These are phyloP conservation scores for Castanea sativa DNA, from an alignment of 306 rosid genomes.

Conservation along the genomic window DNA sequence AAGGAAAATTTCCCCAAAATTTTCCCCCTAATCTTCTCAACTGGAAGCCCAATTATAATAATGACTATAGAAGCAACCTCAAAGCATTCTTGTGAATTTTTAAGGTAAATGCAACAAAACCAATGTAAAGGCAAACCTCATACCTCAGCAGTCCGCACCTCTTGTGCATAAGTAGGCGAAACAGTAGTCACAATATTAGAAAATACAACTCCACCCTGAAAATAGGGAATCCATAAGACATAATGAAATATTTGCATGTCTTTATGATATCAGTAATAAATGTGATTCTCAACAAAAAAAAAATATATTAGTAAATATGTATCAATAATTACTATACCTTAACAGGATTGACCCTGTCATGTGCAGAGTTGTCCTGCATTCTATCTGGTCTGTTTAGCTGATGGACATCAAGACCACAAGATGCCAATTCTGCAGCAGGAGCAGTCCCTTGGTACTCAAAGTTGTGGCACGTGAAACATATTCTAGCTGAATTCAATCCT, in stretches of 20 bases:
- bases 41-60: background rate
- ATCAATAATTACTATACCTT: conserved; percentile 53
- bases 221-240: conserved; percentile 15
- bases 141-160: conserved; percentile 94
- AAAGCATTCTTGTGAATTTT: background rate
- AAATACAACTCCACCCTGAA: conserved; percentile 91
- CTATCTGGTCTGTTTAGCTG: conserved; percentile 78
- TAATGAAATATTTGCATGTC: background rate
- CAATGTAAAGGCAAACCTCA: conserved; percentile 12
- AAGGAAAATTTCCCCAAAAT: too few species aligned
- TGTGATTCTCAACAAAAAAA: background rate
- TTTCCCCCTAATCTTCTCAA: background rate
- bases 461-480: conserved; percentile 98
- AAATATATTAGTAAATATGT: too few species aligned
- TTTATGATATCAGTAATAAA: background rate
- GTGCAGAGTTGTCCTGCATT: conserved; percentile 86
- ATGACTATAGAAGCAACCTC: background rate
- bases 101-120: conserved; percentile 16
- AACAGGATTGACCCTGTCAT: conserved; percentile 75
- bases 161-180: conserved; percentile 94
- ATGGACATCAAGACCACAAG: conserved; percentile 80
- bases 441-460: conserved; percentile 97
- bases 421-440: conserved; percentile 69
- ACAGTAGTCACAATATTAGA: conserved; percentile 98
- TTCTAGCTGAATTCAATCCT: conserved; percentile 90